Evolutionary conservation across 352 stramenopile species (phyloP), one percentile per base, ranked within the genome.

Genomic region (Phytophthora nicotianae): DNA sequence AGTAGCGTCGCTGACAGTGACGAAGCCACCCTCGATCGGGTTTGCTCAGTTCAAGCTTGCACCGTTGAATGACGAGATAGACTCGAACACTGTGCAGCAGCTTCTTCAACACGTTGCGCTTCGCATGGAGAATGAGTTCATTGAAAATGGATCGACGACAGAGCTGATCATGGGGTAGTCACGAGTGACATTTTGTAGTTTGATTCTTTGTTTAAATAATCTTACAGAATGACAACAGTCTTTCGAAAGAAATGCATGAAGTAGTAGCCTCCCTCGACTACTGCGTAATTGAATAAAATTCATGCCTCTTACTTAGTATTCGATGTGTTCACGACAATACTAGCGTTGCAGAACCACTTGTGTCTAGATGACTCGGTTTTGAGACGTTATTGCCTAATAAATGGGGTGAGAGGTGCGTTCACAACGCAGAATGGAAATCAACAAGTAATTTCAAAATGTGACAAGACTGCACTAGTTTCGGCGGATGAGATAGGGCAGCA

Each of bases 11-110:
- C 16, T 61, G 19, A 53, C 48, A 19, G 37, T 37, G 43, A 38
- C 41, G 13, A 62, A 51, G n/a, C 23, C 45, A 33, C 45, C 32
- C 1, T 65, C 58, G 19, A 17, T 66, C 21, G 62, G 62, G 29
- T 70, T 74, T 49, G 54, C 67, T 29, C 60, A 72, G 41, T 84
- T 86, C 45, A 83, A 86, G 35, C 33, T 74, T 5, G 21, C 42
- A 29, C 50, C 63, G 40, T 21, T 81, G 47, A 27, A 68, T 24
- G 57, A 50, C n/a, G 35, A 68, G 16, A 19, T 80, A 13, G 65
- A 80, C 20, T 40, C 50, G 3, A 50, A 52, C 19, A 32, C 42
- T 4, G n/a, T 59, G 10, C 45, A 57, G 10, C 23, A 10, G 7
- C 27, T 86, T 16, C 53, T 82, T 16, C 54, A 43, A 5, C 55